Evolutionary conservation across 2,329 filamentous ascomycete species (phyloP), one percentile per base, ranked within the genome.

Genomic region (Fusarium miscanthi): DNA sequence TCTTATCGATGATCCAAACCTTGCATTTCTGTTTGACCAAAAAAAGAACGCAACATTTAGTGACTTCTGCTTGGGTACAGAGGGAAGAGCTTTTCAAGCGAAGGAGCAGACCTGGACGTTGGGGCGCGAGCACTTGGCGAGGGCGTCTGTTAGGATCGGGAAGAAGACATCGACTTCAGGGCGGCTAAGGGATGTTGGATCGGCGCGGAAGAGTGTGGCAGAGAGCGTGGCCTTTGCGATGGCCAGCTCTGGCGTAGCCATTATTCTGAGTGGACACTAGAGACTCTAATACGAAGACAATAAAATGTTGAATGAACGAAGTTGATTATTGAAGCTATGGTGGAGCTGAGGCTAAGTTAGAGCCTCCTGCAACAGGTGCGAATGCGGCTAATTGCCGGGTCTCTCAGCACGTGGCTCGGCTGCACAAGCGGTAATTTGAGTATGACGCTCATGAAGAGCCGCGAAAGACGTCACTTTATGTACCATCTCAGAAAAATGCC

Each of bases 61-160:
- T 76, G 73, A 66, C 67, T 69, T 77, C 74, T 78, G 73, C 58
- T 66, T 67, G 63, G 66, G 52, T 69, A 67, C 70, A 59, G 67
- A 70, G 73, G 75, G 73, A 77, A 69, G 48, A 72, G 72, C 71
- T 73, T 75, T 70, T 72, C 69, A 72, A 78, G 75, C 72, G 67
- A 79, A 77, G 74, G 82, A 80, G 86, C 92, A 94, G 93, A 96
- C 93, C 93, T 96, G 93, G 87, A 96, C 92, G 86, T 95, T 94
- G 86, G 86, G 84, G 79, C 90, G 88, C 78, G 93, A 93, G 88
- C 93, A 95, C 85, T 90, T 88, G 83, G 87, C 83, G 79, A 93
- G 84, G 77, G 88, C 88, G 79, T 87, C 84, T 81, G 91, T 88
- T 77, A 96, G 86, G 66, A 90, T 85, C 72, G 84, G 80, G 81